phyloP scores from a whole-genome alignment of 306 rosid genomes.

The Leucaena leucocephala region DNA sequence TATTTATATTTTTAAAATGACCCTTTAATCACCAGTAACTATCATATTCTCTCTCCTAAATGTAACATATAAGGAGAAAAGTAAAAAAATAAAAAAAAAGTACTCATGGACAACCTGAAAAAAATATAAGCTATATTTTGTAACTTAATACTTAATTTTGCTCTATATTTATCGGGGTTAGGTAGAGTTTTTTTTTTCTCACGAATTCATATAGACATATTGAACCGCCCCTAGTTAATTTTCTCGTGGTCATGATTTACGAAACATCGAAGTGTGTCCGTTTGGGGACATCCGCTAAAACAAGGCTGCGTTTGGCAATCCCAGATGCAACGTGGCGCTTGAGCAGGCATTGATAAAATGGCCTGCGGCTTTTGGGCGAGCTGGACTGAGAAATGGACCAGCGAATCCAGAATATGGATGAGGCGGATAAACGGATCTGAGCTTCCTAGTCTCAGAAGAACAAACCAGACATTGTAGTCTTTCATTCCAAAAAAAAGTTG shows the following conservation, averaged over 20 bases:
- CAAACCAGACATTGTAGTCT: neutral
- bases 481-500: neutral
- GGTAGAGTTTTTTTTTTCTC: too few species aligned
- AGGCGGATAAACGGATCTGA: slow-evolving; percentile 14
- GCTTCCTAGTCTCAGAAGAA: neutral
- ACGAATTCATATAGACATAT: too few species aligned
- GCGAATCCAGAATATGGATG: slow-evolving; percentile 22
- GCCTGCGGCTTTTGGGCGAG: neutral
- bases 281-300: neutral
- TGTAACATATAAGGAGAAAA: too few species aligned
- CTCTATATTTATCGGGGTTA: too few species aligned
- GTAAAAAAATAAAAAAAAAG: too few species aligned
- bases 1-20: too few species aligned
- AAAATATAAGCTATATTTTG: too few species aligned
- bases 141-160: too few species aligned
- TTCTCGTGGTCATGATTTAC: neutral
- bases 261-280: neutral
- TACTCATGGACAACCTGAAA: too few species aligned
- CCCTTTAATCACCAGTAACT: too few species aligned
- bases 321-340: neutral
- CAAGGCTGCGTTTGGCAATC: neutral
- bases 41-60: too few species aligned
- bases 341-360: neutral
- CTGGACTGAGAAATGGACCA: neutral
- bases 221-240: too few species aligned